A percentile compares a stretch with the other conserved stretches of the same genome.
phyloP scores from a whole-genome alignment of 106 monocot species.

The Apostasia shenzhenica region DNA sequence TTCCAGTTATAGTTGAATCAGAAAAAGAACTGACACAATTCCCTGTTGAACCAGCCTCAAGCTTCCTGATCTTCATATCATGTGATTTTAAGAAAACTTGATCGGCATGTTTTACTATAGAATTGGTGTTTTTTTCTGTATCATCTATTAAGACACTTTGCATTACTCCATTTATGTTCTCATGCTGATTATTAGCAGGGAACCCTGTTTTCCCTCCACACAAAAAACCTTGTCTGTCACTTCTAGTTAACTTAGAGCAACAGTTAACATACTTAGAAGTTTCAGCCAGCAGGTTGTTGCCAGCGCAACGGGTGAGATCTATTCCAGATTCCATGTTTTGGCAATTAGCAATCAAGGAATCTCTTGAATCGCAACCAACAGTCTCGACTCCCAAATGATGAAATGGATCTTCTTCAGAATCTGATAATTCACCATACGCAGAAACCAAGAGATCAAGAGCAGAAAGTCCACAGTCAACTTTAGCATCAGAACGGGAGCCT shows the following conservation, averaged over 20 bases:
- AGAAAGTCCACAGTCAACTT: constrained; percentile 24
- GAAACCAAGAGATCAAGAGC: constrained; percentile 85
- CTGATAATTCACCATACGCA: constrained; percentile 68
- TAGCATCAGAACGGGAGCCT: constrained; percentile 11
- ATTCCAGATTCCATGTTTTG: neutral
- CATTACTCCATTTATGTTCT: neutral
- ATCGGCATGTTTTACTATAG: neutral
- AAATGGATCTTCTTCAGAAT: constrained; percentile 50
- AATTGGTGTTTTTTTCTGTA: constrained; percentile 4
- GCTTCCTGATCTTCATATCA: constrained; percentile 4
- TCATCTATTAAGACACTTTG: neutral
- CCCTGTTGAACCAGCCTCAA: neutral
- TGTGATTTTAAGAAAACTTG: neutral
- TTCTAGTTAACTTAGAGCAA: neutral
- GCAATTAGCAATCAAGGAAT: neutral
- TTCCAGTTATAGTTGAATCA: constrained; percentile 11
- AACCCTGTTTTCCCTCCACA: constrained; percentile 3
- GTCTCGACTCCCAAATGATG: constrained; percentile 7
- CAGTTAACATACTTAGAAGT: neutral
- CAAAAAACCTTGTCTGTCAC: neutral
- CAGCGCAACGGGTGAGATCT: neutral
- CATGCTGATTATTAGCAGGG: neutral
- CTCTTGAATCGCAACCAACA: constrained; percentile 19
- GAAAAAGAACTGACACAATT: neutral
- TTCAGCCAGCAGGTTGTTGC: neutral